These are phyloP conservation scores for Drechslera avenae DNA, from an alignment of 2,329 filamentous ascomycete genomes.

Conservation along the genomic window DNA sequence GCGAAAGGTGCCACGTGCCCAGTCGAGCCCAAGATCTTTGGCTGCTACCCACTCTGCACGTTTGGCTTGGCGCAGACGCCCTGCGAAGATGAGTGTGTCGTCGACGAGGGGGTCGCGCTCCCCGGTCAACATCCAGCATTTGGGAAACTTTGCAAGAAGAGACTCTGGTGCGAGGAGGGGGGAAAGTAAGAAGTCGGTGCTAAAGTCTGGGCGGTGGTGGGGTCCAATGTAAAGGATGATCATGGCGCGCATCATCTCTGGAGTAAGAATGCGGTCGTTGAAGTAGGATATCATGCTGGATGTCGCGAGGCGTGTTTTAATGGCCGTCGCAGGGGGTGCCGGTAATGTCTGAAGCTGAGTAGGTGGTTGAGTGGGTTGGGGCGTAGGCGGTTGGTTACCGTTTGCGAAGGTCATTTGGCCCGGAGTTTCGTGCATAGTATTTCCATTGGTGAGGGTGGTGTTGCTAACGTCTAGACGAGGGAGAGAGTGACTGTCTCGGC, in stretches of 20 bases:
- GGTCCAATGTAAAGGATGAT: constrained; percentile 97
- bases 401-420: constrained; percentile 23
- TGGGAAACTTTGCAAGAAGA: constrained; percentile 84
- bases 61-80: constrained; percentile 81
- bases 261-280: constrained; percentile 90
- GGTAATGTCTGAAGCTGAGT: constrained; percentile 31
- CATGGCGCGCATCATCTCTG: constrained; percentile 99
- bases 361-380: constrained; percentile 20
- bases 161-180: constrained; percentile 87
- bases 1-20: constrained; percentile 62
- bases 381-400: constrained; percentile 25
- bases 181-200: constrained; percentile 86
- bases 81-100: constrained; percentile 95
- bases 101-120: constrained; percentile 95
- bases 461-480: constrained; percentile 27
- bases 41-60: constrained; percentile 61
- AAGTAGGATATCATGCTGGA: constrained; percentile 99
- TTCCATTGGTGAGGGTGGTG: constrained; percentile 21
- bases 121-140: constrained; percentile 91
- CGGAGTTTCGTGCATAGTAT: constrained; percentile 26
- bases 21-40: constrained; percentile 62
- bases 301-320: constrained; percentile 88
- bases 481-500: constrained; percentile 30
- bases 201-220: constrained; percentile 90
- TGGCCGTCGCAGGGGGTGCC: constrained; percentile 52